Evolutionary conservation across 495 filamentous ascomycete species (phyloP), one percentile per base, ranked within the genome.

Genomic region (Penicillium herquei): DNA sequence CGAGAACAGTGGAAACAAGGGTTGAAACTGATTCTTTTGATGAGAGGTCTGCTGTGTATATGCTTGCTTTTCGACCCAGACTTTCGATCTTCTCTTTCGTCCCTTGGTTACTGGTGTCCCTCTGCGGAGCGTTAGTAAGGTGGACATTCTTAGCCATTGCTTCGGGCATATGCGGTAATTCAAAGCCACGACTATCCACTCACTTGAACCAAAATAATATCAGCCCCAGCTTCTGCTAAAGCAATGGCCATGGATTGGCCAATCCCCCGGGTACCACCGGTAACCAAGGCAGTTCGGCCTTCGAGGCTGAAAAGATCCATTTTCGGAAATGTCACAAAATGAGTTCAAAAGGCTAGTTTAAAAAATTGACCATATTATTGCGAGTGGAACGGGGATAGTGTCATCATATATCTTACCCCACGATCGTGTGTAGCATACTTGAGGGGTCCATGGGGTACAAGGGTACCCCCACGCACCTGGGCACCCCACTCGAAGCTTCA

Each of bases 191-290:
- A 26, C 1, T 26, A 26, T 26, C 21, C 21, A 48, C 46, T 30
- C 59, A 70, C 72, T 64, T 75, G 77, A 17, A 94, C 75, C 34
- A 96, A 76, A 39, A 95, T 71, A 52, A 94, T 80, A 65, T 96
- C 87, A 43, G 91, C 91, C 21, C 91, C 91, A 46, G 87, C 89
- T 76, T 95, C 91, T 30, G 91, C 91, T 13, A 96, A 72, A 1
- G 83, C 88, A 46, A 94, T 66, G 32, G 87, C 87, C 69, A 92
- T 90, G 6, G 86, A 77, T 63, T 87, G 82, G 7, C 91, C 91
- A 41, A 96, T 92, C 21, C 91, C 91, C 21, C 91, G 78, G 9
- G 88, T 91, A 26, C 87, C 88, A 12, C 91, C 91, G 0, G 91
- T 96, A n/a, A 94, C 76, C 37, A 93, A 70, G n/a, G 90, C 91